A percentile compares a stretch with the other conserved stretches of the same genome.
phyloP scores from a whole-genome alignment of 257 asterid species.

The Thymus quinquecostatus region DNA sequence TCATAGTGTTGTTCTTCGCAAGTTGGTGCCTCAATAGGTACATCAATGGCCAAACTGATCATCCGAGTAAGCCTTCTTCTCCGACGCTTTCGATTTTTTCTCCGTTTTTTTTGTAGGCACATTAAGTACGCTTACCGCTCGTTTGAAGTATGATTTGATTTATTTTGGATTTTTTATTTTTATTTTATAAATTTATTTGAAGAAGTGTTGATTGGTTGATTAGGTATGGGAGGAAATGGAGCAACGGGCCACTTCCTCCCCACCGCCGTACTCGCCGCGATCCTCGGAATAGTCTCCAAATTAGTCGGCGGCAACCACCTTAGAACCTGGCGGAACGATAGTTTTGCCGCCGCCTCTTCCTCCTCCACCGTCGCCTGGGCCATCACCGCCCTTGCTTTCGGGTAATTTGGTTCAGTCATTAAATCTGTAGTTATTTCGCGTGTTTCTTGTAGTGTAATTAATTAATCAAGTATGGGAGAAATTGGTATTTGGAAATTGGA shows the following conservation, averaged over 20 bases:
- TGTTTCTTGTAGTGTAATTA: no score
- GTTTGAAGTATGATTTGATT: no score
- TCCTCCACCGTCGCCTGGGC: slow-evolving; percentile 74
- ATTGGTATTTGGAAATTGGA: no score
- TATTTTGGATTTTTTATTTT: no score
- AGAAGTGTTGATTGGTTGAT: not conserved
- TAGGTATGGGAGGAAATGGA: slow-evolving; percentile 85
- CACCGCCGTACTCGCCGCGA: slow-evolving; percentile 64
- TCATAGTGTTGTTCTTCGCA: slow-evolving; percentile 68
- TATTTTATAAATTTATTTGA: no score
- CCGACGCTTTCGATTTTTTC: not conserved
- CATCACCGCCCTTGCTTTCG: slow-evolving; percentile 68
- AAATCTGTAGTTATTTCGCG: no score
- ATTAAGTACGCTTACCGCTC: no score
- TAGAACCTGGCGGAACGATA: slow-evolving; percentile 72
- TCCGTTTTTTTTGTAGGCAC: not conserved
- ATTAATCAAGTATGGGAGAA: no score
- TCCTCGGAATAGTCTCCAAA: slow-evolving; percentile 59
- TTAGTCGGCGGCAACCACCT: slow-evolving; percentile 67
- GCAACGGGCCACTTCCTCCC: slow-evolving; percentile 70
- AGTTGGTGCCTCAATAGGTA: slow-evolving; percentile 79
- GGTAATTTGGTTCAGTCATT: slow-evolving; percentile 35
- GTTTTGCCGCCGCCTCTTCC: slow-evolving; percentile 74
- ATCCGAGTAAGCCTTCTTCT: slow-evolving; percentile 56
- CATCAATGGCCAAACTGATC: slow-evolving; percentile 75